phyloP scores from a whole-genome alignment of 495 filamentous ascomycete genomes.

The Clavariopsis aquatica region DNA sequence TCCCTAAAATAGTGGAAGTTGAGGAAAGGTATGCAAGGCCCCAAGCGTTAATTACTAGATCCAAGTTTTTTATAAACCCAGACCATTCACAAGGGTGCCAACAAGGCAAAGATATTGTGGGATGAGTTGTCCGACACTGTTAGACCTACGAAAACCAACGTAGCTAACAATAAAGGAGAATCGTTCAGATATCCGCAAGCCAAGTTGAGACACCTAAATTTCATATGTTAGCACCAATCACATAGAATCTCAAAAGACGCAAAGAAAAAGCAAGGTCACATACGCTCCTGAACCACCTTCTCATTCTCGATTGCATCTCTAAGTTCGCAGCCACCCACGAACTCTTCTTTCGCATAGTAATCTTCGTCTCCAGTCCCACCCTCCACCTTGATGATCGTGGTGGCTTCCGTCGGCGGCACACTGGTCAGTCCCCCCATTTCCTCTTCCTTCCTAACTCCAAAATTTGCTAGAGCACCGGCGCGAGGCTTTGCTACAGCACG shows the following conservation, averaged over 20 bases:
- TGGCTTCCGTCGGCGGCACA: conserved; percentile 9
- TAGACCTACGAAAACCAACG: too few relatives aligned
- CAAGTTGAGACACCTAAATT: neutral
- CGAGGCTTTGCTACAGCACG: neutral
- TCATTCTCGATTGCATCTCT: neutral
- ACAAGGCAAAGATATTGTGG: too few relatives aligned
- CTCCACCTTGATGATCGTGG: conserved; percentile 15
- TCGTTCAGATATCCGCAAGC: too few relatives aligned
- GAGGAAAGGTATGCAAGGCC: too few relatives aligned
- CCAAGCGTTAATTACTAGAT: too few relatives aligned
- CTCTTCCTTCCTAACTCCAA: neutral
- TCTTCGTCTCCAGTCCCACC: neutral
- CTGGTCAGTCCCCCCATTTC: neutral
- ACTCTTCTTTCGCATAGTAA: neutral
- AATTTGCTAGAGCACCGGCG: neutral
- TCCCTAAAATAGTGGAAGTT: too few relatives aligned
- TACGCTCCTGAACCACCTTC: neutral
- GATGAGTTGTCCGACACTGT: too few relatives aligned
- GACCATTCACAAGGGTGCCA: too few relatives aligned
- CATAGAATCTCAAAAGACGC: too few relatives aligned
- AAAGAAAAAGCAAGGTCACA: neutral
- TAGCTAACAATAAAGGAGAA: too few relatives aligned
- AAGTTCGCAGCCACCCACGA: neutral
- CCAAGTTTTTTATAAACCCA: too few relatives aligned
- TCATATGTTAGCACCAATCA: too few relatives aligned